Evolutionary conservation across 306 rosid species (phyloP), one percentile per base, ranked within the genome.

Genomic region (Myrica gale): DNA sequence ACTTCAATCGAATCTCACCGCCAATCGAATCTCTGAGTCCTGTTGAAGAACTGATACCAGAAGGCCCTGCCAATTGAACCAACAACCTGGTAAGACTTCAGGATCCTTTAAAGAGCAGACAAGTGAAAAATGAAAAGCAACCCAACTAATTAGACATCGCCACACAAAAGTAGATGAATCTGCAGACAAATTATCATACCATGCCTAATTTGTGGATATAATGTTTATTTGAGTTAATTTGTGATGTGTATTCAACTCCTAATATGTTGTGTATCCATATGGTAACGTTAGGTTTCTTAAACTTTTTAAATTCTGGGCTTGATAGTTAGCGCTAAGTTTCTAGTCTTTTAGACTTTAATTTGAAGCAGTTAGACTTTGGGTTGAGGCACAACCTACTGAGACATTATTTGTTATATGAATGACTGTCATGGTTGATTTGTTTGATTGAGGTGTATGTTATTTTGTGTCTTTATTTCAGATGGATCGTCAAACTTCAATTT

Each of bases 11-110:
- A 23, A 23, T 69, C 97, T 92, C 75, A 95, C 97, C 84, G 92
- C 98, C 84, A 90, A 71, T 54, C 93, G 92, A 72, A 86, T 83
- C 73, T 95, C 97, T 20, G 91, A 71, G 78, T 90, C 97, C 83
- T 90, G 97, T 79, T 85, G 95, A 79, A 95, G 75, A 78, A 88
- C 81, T 9, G 93, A 91, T 39, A 92, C 74, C 78, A 95, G 80
- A 77, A 92, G 87, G 48, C 97, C 97, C 98, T 92, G 95, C 85
- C 83, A 84, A 69, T 76, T 80, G 78, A 41, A 71, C 55, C 70
- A 74, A 76, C 39, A 78, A 78, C 58, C 44, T 3, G 77, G 83
- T 87, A 63, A 79, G 75, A 58, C 68, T 68, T 75, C 26, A 19
- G 61, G 69, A 66, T 62, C 70, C 53, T 46, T 39, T 44, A 16